Evolutionary conservation across 1,284 basidiomycete species (phyloP).

Genomic region (Irpex lacteus): DNA sequence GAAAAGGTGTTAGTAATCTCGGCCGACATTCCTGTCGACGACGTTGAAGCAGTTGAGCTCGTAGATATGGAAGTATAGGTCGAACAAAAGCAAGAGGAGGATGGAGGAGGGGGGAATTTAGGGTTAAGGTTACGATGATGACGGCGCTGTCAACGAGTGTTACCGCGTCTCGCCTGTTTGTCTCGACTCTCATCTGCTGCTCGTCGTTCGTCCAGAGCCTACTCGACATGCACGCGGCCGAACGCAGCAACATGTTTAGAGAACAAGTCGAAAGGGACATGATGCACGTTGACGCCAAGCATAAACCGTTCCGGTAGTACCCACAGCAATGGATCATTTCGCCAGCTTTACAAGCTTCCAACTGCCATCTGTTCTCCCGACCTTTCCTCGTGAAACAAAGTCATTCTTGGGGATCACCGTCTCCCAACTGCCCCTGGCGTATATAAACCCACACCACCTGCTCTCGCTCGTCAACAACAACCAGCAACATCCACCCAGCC

Average conservation of each 20-base stretch:
- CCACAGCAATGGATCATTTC: slow-evolving; percentile 2
- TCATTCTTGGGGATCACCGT: slow-evolving; percentile 9
- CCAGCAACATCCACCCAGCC: not conserved
- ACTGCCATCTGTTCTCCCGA: slow-evolving; percentile 2
- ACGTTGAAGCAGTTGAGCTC: not conserved
- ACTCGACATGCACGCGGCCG: not conserved
- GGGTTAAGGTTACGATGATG: not conserved
- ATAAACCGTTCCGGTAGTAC: not conserved
- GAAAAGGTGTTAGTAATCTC: not conserved
- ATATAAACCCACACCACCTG: not conserved
- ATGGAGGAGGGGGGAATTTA: not conserved
- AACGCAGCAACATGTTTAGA: not conserved
- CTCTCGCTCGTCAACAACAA: not conserved
- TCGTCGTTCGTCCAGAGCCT: not conserved
- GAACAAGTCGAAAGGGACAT: not conserved
- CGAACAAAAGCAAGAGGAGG: not conserved
- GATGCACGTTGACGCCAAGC: not conserved
- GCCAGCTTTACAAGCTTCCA: not conserved
- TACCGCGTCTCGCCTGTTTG: not conserved
- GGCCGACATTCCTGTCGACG: not conserved
- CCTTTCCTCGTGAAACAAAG: slow-evolving; percentile 5
- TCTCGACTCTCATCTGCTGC: not conserved
- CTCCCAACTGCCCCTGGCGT: not conserved
- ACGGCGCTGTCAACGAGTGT: not conserved
- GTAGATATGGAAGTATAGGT: not conserved